Conservation (phyloP, 441 rosid genomes). For the Omphalea diandra region DNA sequence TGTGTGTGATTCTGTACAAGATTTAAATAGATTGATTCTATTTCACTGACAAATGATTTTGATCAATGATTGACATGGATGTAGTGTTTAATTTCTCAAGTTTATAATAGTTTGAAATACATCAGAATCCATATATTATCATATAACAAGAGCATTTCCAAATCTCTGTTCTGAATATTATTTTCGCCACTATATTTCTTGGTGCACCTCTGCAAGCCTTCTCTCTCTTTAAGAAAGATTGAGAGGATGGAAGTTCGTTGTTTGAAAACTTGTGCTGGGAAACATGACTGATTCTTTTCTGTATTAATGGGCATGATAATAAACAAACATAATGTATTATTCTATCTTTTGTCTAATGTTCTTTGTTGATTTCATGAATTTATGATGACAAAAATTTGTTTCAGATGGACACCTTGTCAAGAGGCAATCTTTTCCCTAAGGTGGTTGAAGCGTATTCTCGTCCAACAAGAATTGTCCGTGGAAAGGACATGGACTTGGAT, state of each 20-base stretch:
- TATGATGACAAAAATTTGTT: slow-evolving; percentile 21
- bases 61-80: no score
- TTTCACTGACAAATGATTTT: background rate
- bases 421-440: slow-evolving; percentile 61
- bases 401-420: slow-evolving; percentile 78
- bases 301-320: background rate
- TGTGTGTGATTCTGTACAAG: background rate
- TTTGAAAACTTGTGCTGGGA: background rate
- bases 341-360: background rate
- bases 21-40: background rate
- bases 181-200: background rate
- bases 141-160: no score
- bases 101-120: no score
- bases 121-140: no score
- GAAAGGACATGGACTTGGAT: slow-evolving; percentile 59
- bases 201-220: background rate
- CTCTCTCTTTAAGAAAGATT: background rate
- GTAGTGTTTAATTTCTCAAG: no score
- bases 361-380: slow-evolving; percentile 7
- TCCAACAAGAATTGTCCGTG: slow-evolving; percentile 94
- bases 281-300: background rate
- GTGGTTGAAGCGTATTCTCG: slow-evolving; percentile 96
- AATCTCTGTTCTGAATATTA: background rate
- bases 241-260: background rate
- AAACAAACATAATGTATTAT: background rate